These are phyloP conservation scores for Rhynchospora tenuis DNA, from an alignment of 176 grass and related monocot genomes.

Conservation along the genomic window DNA sequence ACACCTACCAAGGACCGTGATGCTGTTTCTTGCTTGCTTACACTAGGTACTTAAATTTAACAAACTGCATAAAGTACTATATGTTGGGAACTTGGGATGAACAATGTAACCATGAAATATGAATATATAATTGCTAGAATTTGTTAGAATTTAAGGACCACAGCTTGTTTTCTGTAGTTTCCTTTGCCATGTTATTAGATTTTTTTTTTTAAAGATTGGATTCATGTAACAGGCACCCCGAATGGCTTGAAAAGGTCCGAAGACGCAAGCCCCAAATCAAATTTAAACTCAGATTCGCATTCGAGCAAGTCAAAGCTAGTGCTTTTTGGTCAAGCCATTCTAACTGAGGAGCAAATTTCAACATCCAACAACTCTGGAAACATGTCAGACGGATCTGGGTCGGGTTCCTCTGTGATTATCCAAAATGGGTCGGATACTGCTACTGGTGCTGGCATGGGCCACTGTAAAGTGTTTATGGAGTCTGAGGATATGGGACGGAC, in stretches of 20 bases:
- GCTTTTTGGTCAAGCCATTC: slow-evolving; percentile 70
- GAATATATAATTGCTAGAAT: not conserved
- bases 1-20: slow-evolving; percentile 10
- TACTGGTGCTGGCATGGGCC: slow-evolving; percentile 25
- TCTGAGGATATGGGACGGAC: slow-evolving; percentile 74
- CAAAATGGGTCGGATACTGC: slow-evolving; percentile 39
- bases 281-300: slow-evolving; percentile 4
- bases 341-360: slow-evolving; percentile 72
- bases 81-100: not conserved
- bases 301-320: slow-evolving; percentile 27
- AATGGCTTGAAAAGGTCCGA: slow-evolving; percentile 28
- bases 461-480: slow-evolving; percentile 86
- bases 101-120: not conserved
- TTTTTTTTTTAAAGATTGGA: not conserved
- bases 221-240: slow-evolving; percentile 12
- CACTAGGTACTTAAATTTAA: slow-evolving; percentile 16
- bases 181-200: not conserved
- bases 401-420: slow-evolving; percentile 40
- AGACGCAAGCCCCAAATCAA: slow-evolving; percentile 23
- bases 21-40: slow-evolving; percentile 21
- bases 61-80: not conserved
- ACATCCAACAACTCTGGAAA: slow-evolving; percentile 49
- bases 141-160: not conserved
- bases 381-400: slow-evolving; percentile 46
- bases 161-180: not conserved